Evolutionary conservation across 192 early-diverging fungal species (phyloP).

Genomic region (Podila minutissima): DNA sequence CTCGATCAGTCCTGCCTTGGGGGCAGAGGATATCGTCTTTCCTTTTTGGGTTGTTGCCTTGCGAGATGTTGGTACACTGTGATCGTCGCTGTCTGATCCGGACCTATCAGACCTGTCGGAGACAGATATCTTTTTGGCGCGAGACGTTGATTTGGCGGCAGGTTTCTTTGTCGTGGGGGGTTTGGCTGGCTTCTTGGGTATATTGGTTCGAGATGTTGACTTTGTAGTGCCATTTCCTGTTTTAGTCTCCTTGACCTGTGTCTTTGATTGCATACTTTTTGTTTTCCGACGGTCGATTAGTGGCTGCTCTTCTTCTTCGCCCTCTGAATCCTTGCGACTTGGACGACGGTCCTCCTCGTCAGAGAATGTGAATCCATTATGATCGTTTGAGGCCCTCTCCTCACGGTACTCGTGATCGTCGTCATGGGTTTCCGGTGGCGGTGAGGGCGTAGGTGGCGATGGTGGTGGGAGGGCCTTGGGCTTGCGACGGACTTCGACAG

Average conservation of each 20-base stretch:
- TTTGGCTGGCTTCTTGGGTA: neutral
- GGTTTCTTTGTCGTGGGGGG: neutral
- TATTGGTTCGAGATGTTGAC: neutral
- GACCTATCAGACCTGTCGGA: neutral
- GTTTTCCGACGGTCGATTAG: neutral
- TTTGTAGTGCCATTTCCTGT: neutral
- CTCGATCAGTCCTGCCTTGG: neutral
- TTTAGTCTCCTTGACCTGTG: neutral
- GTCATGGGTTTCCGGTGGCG: neutral
- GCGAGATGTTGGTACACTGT: slow-evolving; percentile 1
- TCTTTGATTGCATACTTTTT: neutral
- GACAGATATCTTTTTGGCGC: neutral
- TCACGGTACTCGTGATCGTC: neutral
- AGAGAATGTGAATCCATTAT: slow-evolving; percentile 3
- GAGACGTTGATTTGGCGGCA: neutral
- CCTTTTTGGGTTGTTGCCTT: neutral
- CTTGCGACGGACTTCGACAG: neutral
- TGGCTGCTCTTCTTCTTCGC: neutral
- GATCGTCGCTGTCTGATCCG: neutral
- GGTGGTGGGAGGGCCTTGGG: neutral
- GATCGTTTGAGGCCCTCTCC: neutral
- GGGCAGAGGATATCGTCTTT: neutral
- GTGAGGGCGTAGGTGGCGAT: neutral
- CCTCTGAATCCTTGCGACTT: neutral
- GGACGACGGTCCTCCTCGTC: slow-evolving; percentile 1